Base-by-base conservation (phyloP, 352 stramenopile species). In the Phytophthora macrochlamydospora region DNA sequence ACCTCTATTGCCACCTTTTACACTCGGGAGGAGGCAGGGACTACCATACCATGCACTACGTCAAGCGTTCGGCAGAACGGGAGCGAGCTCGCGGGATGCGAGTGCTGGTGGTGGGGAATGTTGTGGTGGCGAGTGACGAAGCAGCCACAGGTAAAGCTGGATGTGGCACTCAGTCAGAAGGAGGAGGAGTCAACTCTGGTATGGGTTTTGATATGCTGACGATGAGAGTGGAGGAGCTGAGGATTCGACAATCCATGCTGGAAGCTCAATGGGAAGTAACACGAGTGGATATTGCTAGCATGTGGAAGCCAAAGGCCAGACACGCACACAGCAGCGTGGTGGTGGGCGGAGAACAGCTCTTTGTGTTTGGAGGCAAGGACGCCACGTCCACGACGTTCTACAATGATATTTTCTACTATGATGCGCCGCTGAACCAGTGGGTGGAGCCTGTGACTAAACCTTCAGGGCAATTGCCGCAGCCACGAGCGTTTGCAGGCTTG, bases 331-430 rank as follows among this genome's bases (percentile, higher is more conserved):
- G 82, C 51, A 93, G 82, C 40, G 81, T 78, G 30, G 84, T 90
- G 1, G 44, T 91, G 1, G 75, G 76, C n/a, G 79, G 82, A 33
- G 81, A 85, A 8, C 62, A 85, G 33, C 51, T 93, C 14, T 93
- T 84, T 55, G 85, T 84, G 59, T 93, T 91, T 70, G 85, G 85
- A 49, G 85, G 85, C 54, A 88, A 87, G 61, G 79, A 89, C 60
- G 77, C 78, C 1, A 56, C 62, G 8, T 70, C 68, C 7, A 75
- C 72, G 30, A 63, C 37, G 11, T 91, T 79, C 66, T 90, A 81
- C 64, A 84, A 90, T 63, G 85, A 93, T 59, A 73, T 93, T 14
- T 91, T 93, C 57, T 91, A 89, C 70, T 91, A 87, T 58, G 81
- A 93, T 55, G 67, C 78, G 13, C 58, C 56, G n/a, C 49, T 89